A percentile compares a stretch with the other conserved stretches of the same genome.
Conservation (phyloP, 306 rosid species). For the Mucuna pruriens region DNA sequence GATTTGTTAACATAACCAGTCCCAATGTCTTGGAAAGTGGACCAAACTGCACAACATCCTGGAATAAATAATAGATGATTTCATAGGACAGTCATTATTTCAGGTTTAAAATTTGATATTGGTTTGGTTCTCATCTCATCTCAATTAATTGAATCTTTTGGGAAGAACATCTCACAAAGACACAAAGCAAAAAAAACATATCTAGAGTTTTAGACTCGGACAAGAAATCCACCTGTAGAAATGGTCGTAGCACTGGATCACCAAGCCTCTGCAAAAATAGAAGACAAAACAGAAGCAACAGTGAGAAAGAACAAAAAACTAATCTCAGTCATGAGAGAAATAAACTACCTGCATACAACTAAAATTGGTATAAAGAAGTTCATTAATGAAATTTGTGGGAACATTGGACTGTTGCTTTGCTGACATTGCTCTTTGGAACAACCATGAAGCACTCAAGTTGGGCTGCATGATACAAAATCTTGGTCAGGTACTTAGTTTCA, state of each 20-base stretch:
- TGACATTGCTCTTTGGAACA: conserved; percentile 99
- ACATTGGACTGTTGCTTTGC: conserved; percentile 73
- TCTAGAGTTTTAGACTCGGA: background rate
- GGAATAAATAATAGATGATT: conserved; percentile 32
- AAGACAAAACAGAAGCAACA: conserved; percentile 20
- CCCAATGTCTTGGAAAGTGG: conserved; percentile 93
- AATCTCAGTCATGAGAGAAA: conserved; percentile 1
- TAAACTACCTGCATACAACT: conserved; percentile 74
- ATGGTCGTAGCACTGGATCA: conserved; percentile 90
- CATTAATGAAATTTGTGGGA: conserved; percentile 81
- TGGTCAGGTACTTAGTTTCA: conserved; percentile 38
- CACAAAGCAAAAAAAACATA: conserved; percentile 24
- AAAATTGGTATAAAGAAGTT: conserved; percentile 83
- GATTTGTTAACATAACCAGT: conserved; percentile 81
- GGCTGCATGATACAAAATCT: conserved; percentile 63
- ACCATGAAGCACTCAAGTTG: conserved; percentile 92
- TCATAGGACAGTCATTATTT: conserved; percentile 10
- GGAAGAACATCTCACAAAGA: conserved; percentile 12
- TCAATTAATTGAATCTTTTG: conserved; percentile 11
- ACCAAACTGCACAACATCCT: conserved; percentile 97
- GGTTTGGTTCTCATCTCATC: conserved; percentile 9
- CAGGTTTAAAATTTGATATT: conserved; percentile 4
- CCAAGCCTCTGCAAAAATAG: conserved; percentile 73
- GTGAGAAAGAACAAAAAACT: background rate
- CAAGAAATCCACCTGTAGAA: conserved; percentile 72